Evolutionary conservation across 73 alveolate species (phyloP), one percentile per base, ranked within the genome.

Genomic region (Paramecium sonneborni): DNA sequence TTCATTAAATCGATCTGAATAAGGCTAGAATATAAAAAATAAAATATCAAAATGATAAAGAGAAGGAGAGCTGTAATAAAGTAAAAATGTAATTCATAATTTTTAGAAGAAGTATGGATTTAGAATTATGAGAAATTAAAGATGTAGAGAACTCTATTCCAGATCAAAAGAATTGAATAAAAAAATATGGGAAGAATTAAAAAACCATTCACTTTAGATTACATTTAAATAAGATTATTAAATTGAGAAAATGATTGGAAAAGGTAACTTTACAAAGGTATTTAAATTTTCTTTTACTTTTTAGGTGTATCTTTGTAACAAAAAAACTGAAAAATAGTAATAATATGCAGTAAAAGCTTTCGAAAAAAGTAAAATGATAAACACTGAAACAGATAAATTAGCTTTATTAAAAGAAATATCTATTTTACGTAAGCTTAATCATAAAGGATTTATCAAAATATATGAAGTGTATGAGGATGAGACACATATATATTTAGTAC

Each of bases 401-500:
- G 95, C 95, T 2, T 48, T 92, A 39, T 43, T 87, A 5, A 85
- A 55, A 55, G 95, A 92, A 86, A 92, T 92, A 10, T 30, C 24
- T 12, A 57, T 86, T 14, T 32, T 92, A 23, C 26, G 95, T 2
- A 46, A 46, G 14, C 20, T 92, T 14, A 55, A 35, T 34, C 92
- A 92, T 52, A 92, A 92, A 28, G 82, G 67, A 24, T 5, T 92
- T 5, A 39, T 48, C 0, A 86, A 86, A 85, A 79, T 92, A 30
- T 79, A 85, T 94, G 95, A 92, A 21, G 91, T 48, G 2, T 94
- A 85, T 67, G 98, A 95, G 62, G 95, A 86, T 86, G 92, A 88
- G 15, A 23, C 74, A 6, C 41, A 52, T n/a, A 79, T 95, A 1
- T 95, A 86, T 88, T 85, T 95, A 1, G 94, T 94, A 6, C 58